Base-by-base conservation (phyloP, 1,284 basidiomycete genomes). In the Heimioporus retisporus region DNA sequence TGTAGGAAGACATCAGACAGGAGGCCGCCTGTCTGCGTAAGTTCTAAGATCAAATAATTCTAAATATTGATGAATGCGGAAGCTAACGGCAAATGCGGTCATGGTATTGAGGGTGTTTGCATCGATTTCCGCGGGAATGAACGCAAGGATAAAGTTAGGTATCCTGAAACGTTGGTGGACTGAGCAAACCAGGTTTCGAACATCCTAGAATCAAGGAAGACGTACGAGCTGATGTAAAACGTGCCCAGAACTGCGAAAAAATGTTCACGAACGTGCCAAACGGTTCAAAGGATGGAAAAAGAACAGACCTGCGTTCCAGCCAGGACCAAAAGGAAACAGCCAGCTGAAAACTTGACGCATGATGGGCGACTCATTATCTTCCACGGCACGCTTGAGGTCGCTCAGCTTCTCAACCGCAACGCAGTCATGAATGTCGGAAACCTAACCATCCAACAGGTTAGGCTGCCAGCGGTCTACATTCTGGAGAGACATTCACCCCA, bases 201-300 rank as follows among this genome's bases (percentile, higher is more conserved):
- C 63, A 60, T 63, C 60, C 16, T 68, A 60, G 59, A 61, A 51
- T 66, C 56, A 42, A 69, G 66, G 63, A 67, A 40, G 50, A 84
- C 93, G 77, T 75, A 95, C 94, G 95, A 96, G 85, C 93, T 96
- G 79, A 96, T 96, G 83, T 96, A 96, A 84, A 96, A 96, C 43
- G 95, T 96, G 69, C 93, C 95, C 53, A 96, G 84, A 68, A 96
- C 88, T 89, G 71, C 43, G 59, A 63, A 23, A 23, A 71, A 51
- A 67, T 60, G 44, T 67, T 77, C 61, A 75, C 61, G 67, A 79
- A 77, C 68, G 74, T 69, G 72, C 56, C 61, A 68, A 25, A 50
- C 53, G 31, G 42, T 62, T 31, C 54, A 64, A 64, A 55, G 51
- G 46, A 44, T 43, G 23, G 25, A 55, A 59, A 55, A 59, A 59